These are phyloP conservation scores for Lactarius sanguifluus DNA, from an alignment of 768 basidiomycete species.

Conservation along the genomic window DNA sequence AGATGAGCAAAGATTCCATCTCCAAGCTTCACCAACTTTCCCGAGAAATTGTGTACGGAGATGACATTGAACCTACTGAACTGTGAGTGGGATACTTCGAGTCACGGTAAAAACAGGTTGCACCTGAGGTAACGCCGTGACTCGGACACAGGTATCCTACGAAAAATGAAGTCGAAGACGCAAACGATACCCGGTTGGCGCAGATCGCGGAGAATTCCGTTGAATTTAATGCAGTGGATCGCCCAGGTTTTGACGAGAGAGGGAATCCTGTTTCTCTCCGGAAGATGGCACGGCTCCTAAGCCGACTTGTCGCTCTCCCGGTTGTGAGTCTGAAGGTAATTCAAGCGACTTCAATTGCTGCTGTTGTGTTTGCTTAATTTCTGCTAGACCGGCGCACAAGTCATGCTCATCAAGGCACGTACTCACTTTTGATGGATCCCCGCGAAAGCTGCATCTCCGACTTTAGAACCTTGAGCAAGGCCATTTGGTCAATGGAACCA, in stretches of 20 bases:
- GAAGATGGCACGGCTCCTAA: slow-evolving; percentile 48
- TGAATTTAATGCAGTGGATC: slow-evolving; percentile 48
- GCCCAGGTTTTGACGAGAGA: slow-evolving; percentile 44
- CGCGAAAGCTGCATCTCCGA: slow-evolving; percentile 2
- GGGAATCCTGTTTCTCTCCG: slow-evolving; percentile 37
- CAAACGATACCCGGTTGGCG: slow-evolving; percentile 58
- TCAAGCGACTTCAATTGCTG: not conserved
- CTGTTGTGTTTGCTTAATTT: not conserved
- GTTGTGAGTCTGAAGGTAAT: slow-evolving; percentile 45
- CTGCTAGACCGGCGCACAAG: slow-evolving; percentile 72
- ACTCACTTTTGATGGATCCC: not conserved
- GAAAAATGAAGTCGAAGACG: slow-evolving; percentile 63
- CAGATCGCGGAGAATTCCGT: slow-evolving; percentile 41
- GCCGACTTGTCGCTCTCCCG: slow-evolving; percentile 56
- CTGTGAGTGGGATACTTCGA: slow-evolving; percentile 46
- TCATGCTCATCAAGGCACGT: slow-evolving; percentile 73
- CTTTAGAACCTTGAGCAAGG: slow-evolving; percentile 68
- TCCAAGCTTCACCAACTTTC: slow-evolving; percentile 55
- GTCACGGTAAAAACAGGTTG: not conserved
- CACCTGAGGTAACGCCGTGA: not conserved
- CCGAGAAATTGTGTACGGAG: slow-evolving; percentile 58
- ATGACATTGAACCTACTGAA: slow-evolving; percentile 80
- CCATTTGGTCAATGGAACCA: slow-evolving; percentile 65
- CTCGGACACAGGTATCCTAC: slow-evolving; percentile 66
- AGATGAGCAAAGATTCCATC: slow-evolving; percentile 45